Evolutionary conservation across 2,329 filamentous ascomycete genomes (phyloP), one percentile per base, ranked within the genome.

Genomic region (Cladosporium oxysporum): DNA sequence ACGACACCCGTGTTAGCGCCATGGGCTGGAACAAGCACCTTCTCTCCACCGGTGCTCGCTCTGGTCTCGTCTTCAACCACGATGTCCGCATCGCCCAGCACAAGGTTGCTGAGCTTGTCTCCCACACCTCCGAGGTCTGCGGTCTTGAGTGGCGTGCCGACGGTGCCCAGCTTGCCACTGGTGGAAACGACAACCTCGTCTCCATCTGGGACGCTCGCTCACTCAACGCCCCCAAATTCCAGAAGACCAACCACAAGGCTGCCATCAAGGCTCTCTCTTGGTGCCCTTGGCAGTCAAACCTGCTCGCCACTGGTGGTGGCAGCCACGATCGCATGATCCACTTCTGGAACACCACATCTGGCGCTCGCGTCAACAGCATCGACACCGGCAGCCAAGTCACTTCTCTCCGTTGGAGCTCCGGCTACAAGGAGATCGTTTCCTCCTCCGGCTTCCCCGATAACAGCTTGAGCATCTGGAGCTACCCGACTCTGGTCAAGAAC

Each of bases 11-110:
- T 64, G 94, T 99, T 69, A 92, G 93, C 76, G 94, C 97, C 70
- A 97, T 98, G 93, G 92, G 93, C 76, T 99, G 95, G 95, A 97
- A 92, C 85, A 98, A 98, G 87, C 95, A 98, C 81, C 88, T 96
- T 66, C 87, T 99, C 62, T 98, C 95, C 47, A 97, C 94, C 26
- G 95, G 95, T 71, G 92, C 95, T 66, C 91, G 95, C 77, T 96
- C 91, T 71, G 95, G 95, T 28, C 90, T 97, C 55, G 93, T 99
- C 73, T 97, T 88, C 88, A 99, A 99, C 86, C 95, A 99, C 81
- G 95, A 99, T 77, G 95, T 99, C 70, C 94, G 95, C 77, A 90
- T 99, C 71, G 93, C 94, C 65, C 90, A 98, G 79, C 95, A 99
- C 90, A 99, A 99, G 86, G 88, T 96, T 69, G 95, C 95, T 58